A percentile compares a stretch with the other conserved stretches of the same genome.
phyloP scores from a whole-genome alignment of 1,284 basidiomycete genomes.

The Phaffia rhodozyma region DNA sequence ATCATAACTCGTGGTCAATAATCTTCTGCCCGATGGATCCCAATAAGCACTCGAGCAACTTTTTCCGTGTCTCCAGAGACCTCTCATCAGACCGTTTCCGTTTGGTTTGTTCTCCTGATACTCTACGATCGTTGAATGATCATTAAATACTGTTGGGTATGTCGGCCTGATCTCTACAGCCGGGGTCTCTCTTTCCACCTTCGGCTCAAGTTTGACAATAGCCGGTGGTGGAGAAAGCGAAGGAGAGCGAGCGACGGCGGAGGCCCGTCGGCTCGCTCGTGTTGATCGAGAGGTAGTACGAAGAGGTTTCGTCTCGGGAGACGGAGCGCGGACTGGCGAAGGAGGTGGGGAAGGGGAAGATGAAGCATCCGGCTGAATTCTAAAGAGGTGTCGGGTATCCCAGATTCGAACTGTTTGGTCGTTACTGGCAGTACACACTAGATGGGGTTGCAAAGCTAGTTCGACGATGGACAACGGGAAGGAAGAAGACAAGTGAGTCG shows the following conservation, averaged over 20 bases:
- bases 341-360: neutral
- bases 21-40: slow-evolving; percentile 26
- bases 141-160: no score
- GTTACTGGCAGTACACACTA: slow-evolving; percentile 33
- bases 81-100: neutral
- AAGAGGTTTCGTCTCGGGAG: neutral
- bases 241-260: no score
- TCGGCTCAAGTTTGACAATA: no score
- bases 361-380: slow-evolving; percentile 13
- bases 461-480: neutral
- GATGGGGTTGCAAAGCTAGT: slow-evolving; percentile 31
- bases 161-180: no score
- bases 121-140: neutral
- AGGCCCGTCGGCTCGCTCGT: no score
- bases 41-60: slow-evolving; percentile 6
- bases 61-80: neutral
- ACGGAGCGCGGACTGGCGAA: neutral
- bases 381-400: slow-evolving; percentile 30
- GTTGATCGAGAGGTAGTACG: no score
- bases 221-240: no score
- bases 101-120: neutral
- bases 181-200: no score
- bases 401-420: slow-evolving; percentile 28
- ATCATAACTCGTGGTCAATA: slow-evolving; percentile 38
- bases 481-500: neutral